Base-by-base conservation (phyloP, 208 protist genomes). In the Crithidia brevicula region DNA sequence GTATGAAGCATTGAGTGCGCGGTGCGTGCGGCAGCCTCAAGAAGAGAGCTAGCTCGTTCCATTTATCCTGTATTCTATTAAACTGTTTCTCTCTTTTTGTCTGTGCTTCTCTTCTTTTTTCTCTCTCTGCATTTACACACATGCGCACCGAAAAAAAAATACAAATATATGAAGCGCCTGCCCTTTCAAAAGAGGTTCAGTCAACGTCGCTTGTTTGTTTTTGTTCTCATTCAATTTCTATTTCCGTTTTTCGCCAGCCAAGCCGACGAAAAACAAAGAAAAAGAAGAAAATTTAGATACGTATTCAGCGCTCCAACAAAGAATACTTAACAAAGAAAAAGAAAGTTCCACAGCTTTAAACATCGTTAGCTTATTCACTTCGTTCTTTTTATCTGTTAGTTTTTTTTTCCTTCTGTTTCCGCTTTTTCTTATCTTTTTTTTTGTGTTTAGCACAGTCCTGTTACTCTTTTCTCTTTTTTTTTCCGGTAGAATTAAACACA, bases 221-320 rank as follows among this genome's bases (percentile, higher is more conserved):
- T 83, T 52, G 49, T 31, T 57, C 57, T 72, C 28, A 45, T 57
- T 77, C 36, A n/a, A 6, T 67, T 33, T 73, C 16, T n/a, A n/a
- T n/a, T n/a, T n/a, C n/a, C n/a, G n/a, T n/a, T n/a, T n/a, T n/a
- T n/a, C 68, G 16, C 50, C 49, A 54, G 49, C 49, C 13, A n/a
- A 36, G 49, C 8, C 28, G 30, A 36, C 22, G 40, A 36, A 22
- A 36, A 54, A 54, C 8, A 16, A 30, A 18, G 30, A 23, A 51
- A 8, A 30, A 30, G 22, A 54, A 54, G 8, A 10, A 4, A 54
- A 54, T 30, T n/a, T n/a, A n/a, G n/a, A n/a, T n/a, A n/a, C n/a
- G n/a, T n/a, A n/a, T n/a, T n/a, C n/a, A n/a, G n/a, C n/a, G n/a
- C n/a, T n/a, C n/a, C n/a, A n/a, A n/a, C n/a, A n/a, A n/a, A n/a